These are phyloP conservation scores for Cyberlindnera mrakii DNA, from an alignment of 805 yeast species.

Conservation along the genomic window DNA sequence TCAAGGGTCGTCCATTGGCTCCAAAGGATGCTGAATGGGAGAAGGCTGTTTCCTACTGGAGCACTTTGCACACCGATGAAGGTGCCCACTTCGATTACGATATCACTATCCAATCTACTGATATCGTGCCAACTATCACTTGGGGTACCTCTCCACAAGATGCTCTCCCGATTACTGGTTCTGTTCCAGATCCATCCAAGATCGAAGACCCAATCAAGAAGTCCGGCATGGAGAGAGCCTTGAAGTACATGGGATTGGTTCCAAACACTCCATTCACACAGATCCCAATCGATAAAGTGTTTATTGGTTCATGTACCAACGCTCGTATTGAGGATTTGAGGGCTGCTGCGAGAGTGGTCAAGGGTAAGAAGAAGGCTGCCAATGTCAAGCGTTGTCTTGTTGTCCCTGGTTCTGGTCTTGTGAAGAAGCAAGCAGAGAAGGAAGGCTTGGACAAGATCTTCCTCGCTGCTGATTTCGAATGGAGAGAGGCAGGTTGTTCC, in stretches of 20 bases:
- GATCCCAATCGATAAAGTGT: slow-evolving; percentile 85
- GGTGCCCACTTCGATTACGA: slow-evolving; percentile 88
- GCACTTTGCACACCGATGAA: slow-evolving; percentile 76
- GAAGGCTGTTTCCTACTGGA: slow-evolving; percentile 90
- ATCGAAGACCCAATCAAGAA: slow-evolving; percentile 67
- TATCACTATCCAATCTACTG: slow-evolving; percentile 72
- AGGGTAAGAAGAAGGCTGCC: slow-evolving; percentile 82
- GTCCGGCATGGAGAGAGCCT: slow-evolving; percentile 86
- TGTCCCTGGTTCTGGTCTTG: slow-evolving; percentile 97
- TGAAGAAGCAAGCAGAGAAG: slow-evolving; percentile 86
- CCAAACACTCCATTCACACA: slow-evolving; percentile 76
- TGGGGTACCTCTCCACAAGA: slow-evolving; percentile 99
- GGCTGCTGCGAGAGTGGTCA: slow-evolving; percentile 89
- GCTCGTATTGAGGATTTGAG: slow-evolving; percentile 96
- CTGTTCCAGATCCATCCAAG: slow-evolving; percentile 84
- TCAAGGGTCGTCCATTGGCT: slow-evolving; percentile 90
- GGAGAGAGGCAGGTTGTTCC: slow-evolving; percentile 99
- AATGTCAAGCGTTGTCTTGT: slow-evolving; percentile 79
- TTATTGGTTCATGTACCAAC: slow-evolving; percentile 97
- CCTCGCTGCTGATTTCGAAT: slow-evolving; percentile 87
- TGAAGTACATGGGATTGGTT: slow-evolving; percentile 83
- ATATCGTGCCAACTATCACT: slow-evolving; percentile 91
- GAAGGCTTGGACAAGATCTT: slow-evolving; percentile 94
- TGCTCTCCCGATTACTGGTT: slow-evolving; percentile 88
- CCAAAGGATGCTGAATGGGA: slow-evolving; percentile 95